phyloP scores from a whole-genome alignment of 352 stramenopile species.

The Thalassiosira ordinaria region DNA sequence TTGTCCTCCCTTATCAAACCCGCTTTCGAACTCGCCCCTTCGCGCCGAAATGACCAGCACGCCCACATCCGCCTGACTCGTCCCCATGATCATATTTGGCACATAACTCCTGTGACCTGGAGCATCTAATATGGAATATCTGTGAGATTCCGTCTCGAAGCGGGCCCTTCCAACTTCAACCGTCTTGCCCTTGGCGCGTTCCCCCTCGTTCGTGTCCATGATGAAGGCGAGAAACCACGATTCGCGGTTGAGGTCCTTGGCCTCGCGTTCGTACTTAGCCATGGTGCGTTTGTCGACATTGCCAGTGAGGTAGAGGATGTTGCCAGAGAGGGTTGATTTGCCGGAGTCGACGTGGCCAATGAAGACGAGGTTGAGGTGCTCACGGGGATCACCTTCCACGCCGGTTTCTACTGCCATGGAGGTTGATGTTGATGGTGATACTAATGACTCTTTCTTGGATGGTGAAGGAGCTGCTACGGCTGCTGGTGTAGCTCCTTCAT shows the following conservation, averaged over 20 bases:
- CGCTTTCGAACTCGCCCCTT: constrained; percentile 78
- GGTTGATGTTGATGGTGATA: no score
- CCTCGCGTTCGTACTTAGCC: background rate
- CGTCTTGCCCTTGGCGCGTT: constrained; percentile 77
- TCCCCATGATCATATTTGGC: constrained; percentile 83
- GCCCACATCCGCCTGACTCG: constrained; percentile 74
- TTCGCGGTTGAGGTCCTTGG: constrained; percentile 67
- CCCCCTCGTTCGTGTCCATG: constrained; percentile 80
- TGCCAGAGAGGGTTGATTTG: background rate
- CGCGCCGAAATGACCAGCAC: constrained; percentile 75
- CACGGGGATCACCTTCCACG: constrained; percentile 91
- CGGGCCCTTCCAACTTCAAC: constrained; percentile 82
- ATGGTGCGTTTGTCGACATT: background rate
- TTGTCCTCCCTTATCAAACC: constrained; percentile 79
- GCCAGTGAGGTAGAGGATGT: background rate
- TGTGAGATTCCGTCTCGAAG: constrained; percentile 81
- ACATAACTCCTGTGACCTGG: constrained; percentile 83
- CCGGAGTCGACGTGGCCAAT: background rate
- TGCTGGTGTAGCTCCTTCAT: constrained; percentile 18
- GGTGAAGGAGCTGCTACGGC: background rate
- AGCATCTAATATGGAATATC: constrained; percentile 83
- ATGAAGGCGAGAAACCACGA: constrained; percentile 81
- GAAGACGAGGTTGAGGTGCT: constrained; percentile 92
- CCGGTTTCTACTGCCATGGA: constrained; percentile 40
- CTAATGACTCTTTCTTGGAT: constrained; percentile 45